These are phyloP conservation scores for Euptelea pleiosperma DNA, from an alignment of 164 flowering plant genomes.

Conservation along the genomic window DNA sequence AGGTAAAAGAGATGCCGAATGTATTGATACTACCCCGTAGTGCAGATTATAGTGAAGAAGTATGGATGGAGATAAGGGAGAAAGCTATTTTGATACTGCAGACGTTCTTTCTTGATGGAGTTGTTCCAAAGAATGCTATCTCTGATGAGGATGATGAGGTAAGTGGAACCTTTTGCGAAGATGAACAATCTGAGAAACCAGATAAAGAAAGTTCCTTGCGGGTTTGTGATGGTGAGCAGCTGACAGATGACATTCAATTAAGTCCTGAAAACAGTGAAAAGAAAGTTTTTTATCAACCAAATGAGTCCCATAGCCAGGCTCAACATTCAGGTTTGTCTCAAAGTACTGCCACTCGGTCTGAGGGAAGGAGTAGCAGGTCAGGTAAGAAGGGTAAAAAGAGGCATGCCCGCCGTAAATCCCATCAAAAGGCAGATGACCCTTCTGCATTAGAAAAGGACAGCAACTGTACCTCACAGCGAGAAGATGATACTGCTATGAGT, in stretches of 20 bases:
- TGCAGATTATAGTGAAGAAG: slow-evolving; percentile 99
- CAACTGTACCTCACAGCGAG: slow-evolving; percentile 46
- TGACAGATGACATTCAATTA: slow-evolving; percentile 37
- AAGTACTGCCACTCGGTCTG: slow-evolving; percentile 45
- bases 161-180: slow-evolving; percentile 50
- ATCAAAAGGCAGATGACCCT: slow-evolving; percentile 57
- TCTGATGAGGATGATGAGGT: slow-evolving; percentile 87
- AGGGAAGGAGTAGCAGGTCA: slow-evolving; percentile 79
- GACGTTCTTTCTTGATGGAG: slow-evolving; percentile 70
- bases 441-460: slow-evolving; percentile 56
- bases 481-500: slow-evolving; percentile 88
- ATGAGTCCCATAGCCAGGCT: slow-evolving; percentile 45
- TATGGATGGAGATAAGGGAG: slow-evolving; percentile 99
- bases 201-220: slow-evolving; percentile 38
- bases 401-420: slow-evolving; percentile 75
- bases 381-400: slow-evolving; percentile 92
- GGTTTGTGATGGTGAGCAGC: slow-evolving; percentile 37
- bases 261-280: slow-evolving; percentile 50
- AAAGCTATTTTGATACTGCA: slow-evolving; percentile 84
- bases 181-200: slow-evolving; percentile 37
- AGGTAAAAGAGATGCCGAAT: slow-evolving; percentile 99
- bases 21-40: slow-evolving; percentile 96
- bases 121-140: slow-evolving; percentile 66
- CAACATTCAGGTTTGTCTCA: slow-evolving; percentile 61
- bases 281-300: slow-evolving; percentile 30